These are phyloP conservation scores for Leccinum sublutescens DNA, from an alignment of 768 basidiomycete genomes.

Conservation along the genomic window DNA sequence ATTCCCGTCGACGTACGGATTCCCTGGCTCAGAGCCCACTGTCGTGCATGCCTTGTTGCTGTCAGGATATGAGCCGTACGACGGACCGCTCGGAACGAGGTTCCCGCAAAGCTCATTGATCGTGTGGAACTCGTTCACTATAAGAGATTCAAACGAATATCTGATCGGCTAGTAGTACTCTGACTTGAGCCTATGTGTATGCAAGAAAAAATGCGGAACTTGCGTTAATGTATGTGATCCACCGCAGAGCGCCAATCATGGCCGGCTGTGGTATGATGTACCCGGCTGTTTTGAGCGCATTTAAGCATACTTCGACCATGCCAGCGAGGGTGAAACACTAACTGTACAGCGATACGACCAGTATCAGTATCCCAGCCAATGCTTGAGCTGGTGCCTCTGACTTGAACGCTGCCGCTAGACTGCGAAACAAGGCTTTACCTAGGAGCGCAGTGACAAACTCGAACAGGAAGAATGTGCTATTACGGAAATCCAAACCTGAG, in stretches of 20 bases:
- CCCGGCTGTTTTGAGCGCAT: conserved; percentile 33
- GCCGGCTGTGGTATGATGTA: conserved; percentile 58
- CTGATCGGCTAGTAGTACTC: conserved; percentile 47
- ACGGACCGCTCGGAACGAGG: conserved; percentile 60
- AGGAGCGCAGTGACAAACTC: conserved; percentile 55
- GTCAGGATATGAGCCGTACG: conserved; percentile 54
- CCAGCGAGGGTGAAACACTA: not conserved
- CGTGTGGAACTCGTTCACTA: conserved; percentile 81
- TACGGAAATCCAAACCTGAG: not conserved
- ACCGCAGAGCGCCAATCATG: conserved; percentile 68
- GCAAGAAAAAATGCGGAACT: conserved; percentile 34
- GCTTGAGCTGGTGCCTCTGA: conserved; percentile 62
- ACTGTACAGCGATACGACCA: conserved; percentile 54
- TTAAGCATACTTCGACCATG: not conserved
- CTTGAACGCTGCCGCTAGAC: conserved; percentile 57
- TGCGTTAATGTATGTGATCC: conserved; percentile 66
- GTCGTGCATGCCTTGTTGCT: conserved; percentile 77
- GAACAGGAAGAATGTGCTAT: conserved; percentile 58
- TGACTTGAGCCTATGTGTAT: not conserved
- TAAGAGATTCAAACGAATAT: conserved; percentile 62
- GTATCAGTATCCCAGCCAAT: conserved; percentile 49
- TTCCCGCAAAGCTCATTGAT: conserved; percentile 58
- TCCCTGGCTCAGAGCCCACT: conserved; percentile 62
- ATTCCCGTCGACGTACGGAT: conserved; percentile 58
- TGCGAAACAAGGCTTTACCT: conserved; percentile 78